Base-by-base conservation (phyloP, 179 eudicot species). In the Corrigiola litoralis region DNA sequence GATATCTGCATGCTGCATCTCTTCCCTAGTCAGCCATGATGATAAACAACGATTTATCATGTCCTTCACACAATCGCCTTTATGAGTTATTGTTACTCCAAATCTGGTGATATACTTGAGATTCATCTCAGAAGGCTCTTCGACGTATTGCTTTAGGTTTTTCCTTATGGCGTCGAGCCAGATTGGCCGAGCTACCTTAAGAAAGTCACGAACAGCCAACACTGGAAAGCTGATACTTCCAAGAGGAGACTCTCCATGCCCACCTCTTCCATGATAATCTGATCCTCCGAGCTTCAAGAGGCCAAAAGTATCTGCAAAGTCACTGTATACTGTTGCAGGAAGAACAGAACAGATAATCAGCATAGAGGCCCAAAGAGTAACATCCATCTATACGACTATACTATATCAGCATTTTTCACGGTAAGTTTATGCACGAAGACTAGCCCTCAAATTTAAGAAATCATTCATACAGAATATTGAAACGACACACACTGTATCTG, bases 221-320 rank as follows among this genome's bases (percentile, higher is more conserved):
- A 86, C 80, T 0, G 97, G 97, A 45, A 94, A 82, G 74, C 78
- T 77, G 62, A 87, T 90, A 48, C 89, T 88, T 51, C 99, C 99
- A n/a, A 94, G 79, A 56, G 79, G 66, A 5, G 95, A 83, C 80
- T 94, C 99, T 14, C 77, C 56, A 27, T 79, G 84, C 32, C 94
- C 90, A 13, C 91, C 97, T 80, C 80, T 84, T 66, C 88, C 99
- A 21, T 94, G 97, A 70, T 74, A 94, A 73, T 94, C 99, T 3
- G 99, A 88, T 25, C 99, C 99, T 72, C 99, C 99, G 5, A 94
- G 81, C 84, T 94, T 94, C 71, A 94, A 24, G 48, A 90, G 87
- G 68, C 82, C 81, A 55, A 84, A 80, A 2, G 74, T 67, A 68
- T 94, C 97, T 11, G 99, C 99, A 46, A 94, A 72, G 66, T 90